Conservation (phyloP, 2,329 filamentous ascomycete genomes). For the Xylaria sp. region DNA sequence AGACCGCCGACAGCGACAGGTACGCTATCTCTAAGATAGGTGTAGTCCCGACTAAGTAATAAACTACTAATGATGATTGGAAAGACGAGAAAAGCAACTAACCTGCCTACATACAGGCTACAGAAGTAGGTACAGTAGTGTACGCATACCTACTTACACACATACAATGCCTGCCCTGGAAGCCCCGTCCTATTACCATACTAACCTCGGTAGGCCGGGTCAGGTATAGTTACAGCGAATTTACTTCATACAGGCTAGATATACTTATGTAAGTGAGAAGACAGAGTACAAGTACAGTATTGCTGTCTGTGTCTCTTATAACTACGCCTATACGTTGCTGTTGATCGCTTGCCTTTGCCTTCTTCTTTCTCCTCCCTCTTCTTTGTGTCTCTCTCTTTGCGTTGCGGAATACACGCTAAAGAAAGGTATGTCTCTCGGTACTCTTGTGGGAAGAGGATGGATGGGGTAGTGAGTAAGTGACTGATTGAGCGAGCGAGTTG, state of each 20-base stretch:
- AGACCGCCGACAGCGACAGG: background rate
- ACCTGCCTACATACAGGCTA: background rate
- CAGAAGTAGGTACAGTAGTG: no score
- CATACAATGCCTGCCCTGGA: slow-evolving; percentile 19
- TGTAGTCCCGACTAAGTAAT: slow-evolving; percentile 12
- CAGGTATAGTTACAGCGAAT: background rate
- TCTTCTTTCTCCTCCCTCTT: background rate
- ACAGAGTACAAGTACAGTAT: background rate
- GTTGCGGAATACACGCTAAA: background rate
- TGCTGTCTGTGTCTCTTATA: background rate
- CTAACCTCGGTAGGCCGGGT: slow-evolving; percentile 25
- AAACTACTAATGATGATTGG: slow-evolving; percentile 15
- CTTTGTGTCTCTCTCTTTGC: background rate
- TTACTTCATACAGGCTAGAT: slow-evolving; percentile 4
- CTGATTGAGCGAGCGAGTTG: slow-evolving; percentile 19
- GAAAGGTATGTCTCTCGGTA: slow-evolving; percentile 5
- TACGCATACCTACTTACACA: background rate
- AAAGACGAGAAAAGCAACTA: background rate
- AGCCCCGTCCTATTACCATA: slow-evolving; percentile 17
- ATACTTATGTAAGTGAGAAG: background rate
- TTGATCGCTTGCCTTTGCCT: slow-evolving; percentile 13
- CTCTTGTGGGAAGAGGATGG: background rate
- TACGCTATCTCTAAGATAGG: slow-evolving; percentile 2
- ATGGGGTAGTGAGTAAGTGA: background rate
- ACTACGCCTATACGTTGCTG: slow-evolving; percentile 1